A percentile compares a stretch with the other conserved stretches of the same genome.
These are phyloP conservation scores for Acorus gramineus DNA, from an alignment of 106 monocot species.

Conservation along the genomic window DNA sequence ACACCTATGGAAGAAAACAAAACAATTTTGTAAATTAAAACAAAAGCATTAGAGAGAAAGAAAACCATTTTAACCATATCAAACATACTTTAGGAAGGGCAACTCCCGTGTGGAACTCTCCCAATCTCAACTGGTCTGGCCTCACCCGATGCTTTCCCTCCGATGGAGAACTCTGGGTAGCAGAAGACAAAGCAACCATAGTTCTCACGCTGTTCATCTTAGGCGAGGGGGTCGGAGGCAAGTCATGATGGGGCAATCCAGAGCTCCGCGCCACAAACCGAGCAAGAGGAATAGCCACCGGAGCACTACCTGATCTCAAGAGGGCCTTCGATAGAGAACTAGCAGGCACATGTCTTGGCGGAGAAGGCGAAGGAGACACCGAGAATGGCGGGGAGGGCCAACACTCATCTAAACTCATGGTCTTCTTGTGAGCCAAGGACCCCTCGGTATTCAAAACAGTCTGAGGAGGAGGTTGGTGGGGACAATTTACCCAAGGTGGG, in stretches of 20 bases:
- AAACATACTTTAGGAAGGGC: slow-evolving; percentile 30
- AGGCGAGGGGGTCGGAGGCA: slow-evolving; percentile 26
- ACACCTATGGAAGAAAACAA: slow-evolving; percentile 20
- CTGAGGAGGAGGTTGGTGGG: slow-evolving; percentile 7
- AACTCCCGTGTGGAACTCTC: slow-evolving; percentile 10
- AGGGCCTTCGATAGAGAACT: slow-evolving; percentile 18
- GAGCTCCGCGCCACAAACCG: background rate
- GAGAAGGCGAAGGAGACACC: slow-evolving; percentile 39
- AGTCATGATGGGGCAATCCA: slow-evolving; percentile 9
- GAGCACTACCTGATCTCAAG: slow-evolving; percentile 50
- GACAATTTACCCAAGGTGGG: slow-evolving; percentile 1
- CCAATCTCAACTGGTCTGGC: slow-evolving; percentile 10
- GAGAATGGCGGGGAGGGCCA: slow-evolving; percentile 44
- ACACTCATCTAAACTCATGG: slow-evolving; percentile 31
- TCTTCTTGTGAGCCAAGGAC: slow-evolving; percentile 15
- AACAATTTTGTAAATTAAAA: too few species aligned
- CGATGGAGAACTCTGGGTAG: slow-evolving; percentile 20
- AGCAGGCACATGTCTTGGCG: slow-evolving; percentile 19
- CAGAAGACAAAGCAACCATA: slow-evolving; percentile 12
- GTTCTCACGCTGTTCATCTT: slow-evolving; percentile 19
- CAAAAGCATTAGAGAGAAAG: too few species aligned
- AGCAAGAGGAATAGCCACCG: slow-evolving; percentile 26
- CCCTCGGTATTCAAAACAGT: slow-evolving; percentile 6
- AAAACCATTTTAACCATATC: background rate
- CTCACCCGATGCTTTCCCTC: slow-evolving; percentile 17